These are phyloP conservation scores for Lunularia cruciata DNA, from an alignment of 225 moss, liverwort and hornwort species.

Conservation along the genomic window DNA sequence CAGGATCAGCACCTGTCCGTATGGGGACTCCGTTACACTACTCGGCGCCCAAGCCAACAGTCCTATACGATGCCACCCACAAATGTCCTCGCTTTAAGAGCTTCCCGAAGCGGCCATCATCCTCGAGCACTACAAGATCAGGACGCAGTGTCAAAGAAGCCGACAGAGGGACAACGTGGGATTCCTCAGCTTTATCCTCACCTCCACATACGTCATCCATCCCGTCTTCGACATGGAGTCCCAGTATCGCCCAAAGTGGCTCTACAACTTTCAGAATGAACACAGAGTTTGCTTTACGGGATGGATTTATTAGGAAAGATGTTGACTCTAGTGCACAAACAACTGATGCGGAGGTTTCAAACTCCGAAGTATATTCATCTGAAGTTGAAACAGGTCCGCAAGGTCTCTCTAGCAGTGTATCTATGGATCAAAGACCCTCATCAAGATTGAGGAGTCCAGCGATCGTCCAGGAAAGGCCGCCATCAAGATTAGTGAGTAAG, in stretches of 20 bases:
- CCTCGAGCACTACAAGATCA: slow-evolving; percentile 4
- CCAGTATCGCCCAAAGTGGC: not conserved
- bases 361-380: slow-evolving; percentile 14
- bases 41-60: slow-evolving; percentile 55
- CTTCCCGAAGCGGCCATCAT: slow-evolving; percentile 1
- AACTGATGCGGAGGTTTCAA: slow-evolving; percentile 13
- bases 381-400: slow-evolving; percentile 12
- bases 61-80: slow-evolving; percentile 59
- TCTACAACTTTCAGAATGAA: slow-evolving; percentile 1
- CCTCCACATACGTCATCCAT: slow-evolving; percentile 5
- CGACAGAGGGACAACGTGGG: slow-evolving; percentile 13
- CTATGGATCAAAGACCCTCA: slow-evolving; percentile 7
- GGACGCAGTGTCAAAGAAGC: slow-evolving; percentile 6
- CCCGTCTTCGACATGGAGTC: not conserved
- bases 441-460: slow-evolving; percentile 31
- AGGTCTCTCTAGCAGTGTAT: slow-evolving; percentile 5
- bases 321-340: not conserved
- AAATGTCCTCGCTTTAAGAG: slow-evolving; percentile 34
- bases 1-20: slow-evolving; percentile 45
- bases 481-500: slow-evolving; percentile 43
- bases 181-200: slow-evolving; percentile 21
- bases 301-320: not conserved
- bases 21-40: slow-evolving; percentile 55
- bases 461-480: slow-evolving; percentile 29
- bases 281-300: not conserved